Conservation (phyloP, 352 stramenopile species). For the Blastocystis sp. region DNA sequence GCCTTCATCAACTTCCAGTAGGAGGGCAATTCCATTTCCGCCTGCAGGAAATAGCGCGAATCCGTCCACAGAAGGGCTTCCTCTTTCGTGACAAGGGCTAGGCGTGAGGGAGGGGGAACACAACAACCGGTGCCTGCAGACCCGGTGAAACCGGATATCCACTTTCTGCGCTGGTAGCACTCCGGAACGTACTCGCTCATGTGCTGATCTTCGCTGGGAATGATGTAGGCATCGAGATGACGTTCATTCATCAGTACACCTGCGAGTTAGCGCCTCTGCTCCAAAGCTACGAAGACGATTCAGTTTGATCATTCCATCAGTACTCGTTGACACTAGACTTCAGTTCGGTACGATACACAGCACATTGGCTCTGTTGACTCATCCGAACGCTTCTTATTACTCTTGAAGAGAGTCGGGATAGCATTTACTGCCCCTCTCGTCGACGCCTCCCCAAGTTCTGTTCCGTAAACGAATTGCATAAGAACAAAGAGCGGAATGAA, state of each 20-base stretch:
- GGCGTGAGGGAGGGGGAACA: conserved; percentile 3
- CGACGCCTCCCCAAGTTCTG: no score
- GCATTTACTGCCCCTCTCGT: no score
- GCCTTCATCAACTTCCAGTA: conserved; percentile 94
- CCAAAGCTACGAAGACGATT: conserved; percentile 13
- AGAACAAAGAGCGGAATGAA: conserved; percentile 24
- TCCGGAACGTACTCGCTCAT: conserved; percentile 96
- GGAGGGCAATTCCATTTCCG: conserved; percentile 87
- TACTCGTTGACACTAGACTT: conserved; percentile 28
- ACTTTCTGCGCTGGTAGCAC: conserved; percentile 91
- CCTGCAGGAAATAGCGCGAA: conserved; percentile 96
- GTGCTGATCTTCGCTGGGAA: conserved; percentile 94
- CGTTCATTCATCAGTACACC: conserved; percentile 62
- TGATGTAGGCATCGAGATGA: conserved; percentile 86
- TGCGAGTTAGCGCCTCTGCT: not conserved
- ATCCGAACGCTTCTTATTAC: not conserved
- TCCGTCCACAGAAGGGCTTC: conserved; percentile 96
- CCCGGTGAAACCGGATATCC: conserved; percentile 93
- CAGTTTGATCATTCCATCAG: conserved; percentile 42
- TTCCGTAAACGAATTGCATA: not conserved
- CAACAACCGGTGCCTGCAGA: conserved; percentile 90
- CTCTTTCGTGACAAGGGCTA: conserved; percentile 82
- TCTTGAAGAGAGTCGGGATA: not conserved
- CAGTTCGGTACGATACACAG: not conserved
- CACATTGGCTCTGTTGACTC: not conserved